A percentile compares a stretch with the other conserved stretches of the same genome.
Evolutionary conservation across 371 early-diverging fungal genomes (phyloP).

Genomic region (Chytridium lagenaria): DNA sequence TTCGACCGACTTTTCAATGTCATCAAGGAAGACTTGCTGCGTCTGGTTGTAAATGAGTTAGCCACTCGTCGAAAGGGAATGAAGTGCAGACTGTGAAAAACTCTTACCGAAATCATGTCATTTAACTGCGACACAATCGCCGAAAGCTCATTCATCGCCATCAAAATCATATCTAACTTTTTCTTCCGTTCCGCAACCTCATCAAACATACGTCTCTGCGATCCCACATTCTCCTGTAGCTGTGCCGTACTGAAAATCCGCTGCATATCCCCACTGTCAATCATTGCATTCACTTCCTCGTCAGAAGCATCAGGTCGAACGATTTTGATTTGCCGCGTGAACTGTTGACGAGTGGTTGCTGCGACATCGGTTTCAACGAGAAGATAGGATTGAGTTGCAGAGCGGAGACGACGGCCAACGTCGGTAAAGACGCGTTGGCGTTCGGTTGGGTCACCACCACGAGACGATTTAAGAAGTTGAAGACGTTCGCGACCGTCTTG

Average conservation of each 20-base stretch:
- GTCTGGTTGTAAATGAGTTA: too few relatives aligned
- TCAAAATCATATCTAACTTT: slow-evolving; percentile 1
- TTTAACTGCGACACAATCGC: slow-evolving; percentile 6
- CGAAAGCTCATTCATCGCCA: not conserved
- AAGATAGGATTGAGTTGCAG: not conserved
- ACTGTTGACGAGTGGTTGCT: not conserved
- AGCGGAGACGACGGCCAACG: slow-evolving; percentile 6
- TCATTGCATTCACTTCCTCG: not conserved
- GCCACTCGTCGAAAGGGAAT: too few relatives aligned
- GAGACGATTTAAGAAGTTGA: not conserved
- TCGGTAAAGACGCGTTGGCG: not conserved
- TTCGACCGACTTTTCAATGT: not conserved
- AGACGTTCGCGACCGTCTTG: not conserved
- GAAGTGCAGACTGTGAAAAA: not conserved
- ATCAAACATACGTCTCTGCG: slow-evolving; percentile 10
- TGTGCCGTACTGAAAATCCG: not conserved
- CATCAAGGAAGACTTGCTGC: slow-evolving; percentile 7
- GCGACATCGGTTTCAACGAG: slow-evolving; percentile 1
- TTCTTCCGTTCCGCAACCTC: slow-evolving; percentile 11
- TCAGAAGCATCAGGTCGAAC: slow-evolving; percentile 12
- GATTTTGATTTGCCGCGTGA: slow-evolving; percentile 3
- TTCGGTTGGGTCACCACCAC: slow-evolving; percentile 2
- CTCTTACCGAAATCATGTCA: slow-evolving; percentile 10
- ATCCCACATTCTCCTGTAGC: not conserved
- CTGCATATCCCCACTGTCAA: slow-evolving; percentile 13